phyloP scores from a whole-genome alignment of 2,329 filamentous ascomycete species.

The Alternaria sp. region DNA sequence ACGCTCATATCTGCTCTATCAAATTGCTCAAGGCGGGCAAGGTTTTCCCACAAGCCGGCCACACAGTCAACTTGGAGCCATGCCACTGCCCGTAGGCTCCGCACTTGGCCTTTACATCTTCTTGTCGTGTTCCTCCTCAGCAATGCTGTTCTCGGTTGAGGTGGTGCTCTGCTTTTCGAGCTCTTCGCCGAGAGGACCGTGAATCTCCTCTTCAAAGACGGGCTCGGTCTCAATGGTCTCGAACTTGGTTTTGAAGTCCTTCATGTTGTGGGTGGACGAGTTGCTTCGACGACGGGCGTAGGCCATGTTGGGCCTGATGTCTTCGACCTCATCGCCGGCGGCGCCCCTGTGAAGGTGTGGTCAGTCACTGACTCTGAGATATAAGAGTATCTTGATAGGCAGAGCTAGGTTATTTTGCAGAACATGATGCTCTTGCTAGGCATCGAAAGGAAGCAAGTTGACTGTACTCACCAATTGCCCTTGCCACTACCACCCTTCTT shows the following conservation, averaged over 20 bases:
- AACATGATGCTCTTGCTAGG: not conserved
- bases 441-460: not conserved
- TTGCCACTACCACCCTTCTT: conserved; percentile 97
- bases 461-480: conserved; percentile 82
- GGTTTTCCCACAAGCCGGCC: conserved; percentile 36
- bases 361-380: conserved; percentile 22
- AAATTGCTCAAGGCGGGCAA: conserved; percentile 15
- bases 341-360: conserved; percentile 71
- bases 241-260: conserved; percentile 95
- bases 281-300: conserved; percentile 93
- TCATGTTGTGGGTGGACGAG: conserved; percentile 76
- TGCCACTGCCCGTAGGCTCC: conserved; percentile 10
- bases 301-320: conserved; percentile 82
- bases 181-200: conserved; percentile 70
- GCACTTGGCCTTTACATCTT: conserved; percentile 48
- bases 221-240: conserved; percentile 89
- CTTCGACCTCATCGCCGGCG: conserved; percentile 82
- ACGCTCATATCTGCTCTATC: conserved; percentile 22
- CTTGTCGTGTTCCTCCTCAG: conserved; percentile 62
- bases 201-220: conserved; percentile 87
- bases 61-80: conserved; percentile 33
- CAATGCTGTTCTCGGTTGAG: conserved; percentile 65
- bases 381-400: not conserved
- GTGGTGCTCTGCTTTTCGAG: conserved; percentile 63
- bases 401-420: not conserved